phyloP scores from a whole-genome alignment of 2,329 filamentous ascomycete genomes.

The Knoxdaviesia proteae region DNA sequence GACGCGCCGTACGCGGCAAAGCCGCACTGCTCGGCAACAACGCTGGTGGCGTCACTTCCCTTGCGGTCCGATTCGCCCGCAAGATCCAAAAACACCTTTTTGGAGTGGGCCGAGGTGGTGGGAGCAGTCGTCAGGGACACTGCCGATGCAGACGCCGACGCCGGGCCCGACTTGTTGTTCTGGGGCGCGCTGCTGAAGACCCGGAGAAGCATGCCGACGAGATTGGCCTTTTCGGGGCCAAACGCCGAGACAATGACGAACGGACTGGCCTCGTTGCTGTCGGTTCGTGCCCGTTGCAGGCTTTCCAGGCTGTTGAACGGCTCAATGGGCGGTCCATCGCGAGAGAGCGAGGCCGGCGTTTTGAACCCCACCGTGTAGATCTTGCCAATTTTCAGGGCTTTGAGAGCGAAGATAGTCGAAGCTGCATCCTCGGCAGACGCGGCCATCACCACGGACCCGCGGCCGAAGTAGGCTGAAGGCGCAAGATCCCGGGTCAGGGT shows the following conservation, averaged over 20 bases:
- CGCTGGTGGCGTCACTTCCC: conserved; percentile 16
- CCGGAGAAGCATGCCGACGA: conserved; percentile 58
- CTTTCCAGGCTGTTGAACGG: conserved; percentile 59
- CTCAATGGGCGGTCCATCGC: conserved; percentile 46
- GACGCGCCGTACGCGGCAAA: conserved; percentile 64
- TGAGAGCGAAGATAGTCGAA: conserved; percentile 58
- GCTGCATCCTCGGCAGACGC: conserved; percentile 56
- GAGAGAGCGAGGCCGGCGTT: conserved; percentile 34
- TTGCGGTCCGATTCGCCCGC: conserved; percentile 27
- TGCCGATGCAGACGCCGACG: too few species aligned
- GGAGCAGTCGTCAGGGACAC: too few species aligned
- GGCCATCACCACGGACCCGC: conserved; percentile 56
- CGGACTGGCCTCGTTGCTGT: conserved; percentile 34
- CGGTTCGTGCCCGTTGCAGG: conserved; percentile 28
- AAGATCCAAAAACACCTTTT: conserved; percentile 64
- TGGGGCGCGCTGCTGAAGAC: conserved; percentile 35
- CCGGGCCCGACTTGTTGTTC: conserved; percentile 3
- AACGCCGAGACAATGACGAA: conserved; percentile 69
- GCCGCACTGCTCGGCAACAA: conserved; percentile 50
- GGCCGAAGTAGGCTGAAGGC: conserved; percentile 58
- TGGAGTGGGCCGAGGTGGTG: conserved; percentile 9
- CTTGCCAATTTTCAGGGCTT: conserved; percentile 53
- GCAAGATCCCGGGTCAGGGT: conserved; percentile 66
- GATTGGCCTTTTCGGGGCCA: conserved; percentile 54
- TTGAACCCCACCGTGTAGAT: conserved; percentile 74